phyloP scores from a whole-genome alignment of 306 rosid species.

The Hippophae rhamnoides region DNA sequence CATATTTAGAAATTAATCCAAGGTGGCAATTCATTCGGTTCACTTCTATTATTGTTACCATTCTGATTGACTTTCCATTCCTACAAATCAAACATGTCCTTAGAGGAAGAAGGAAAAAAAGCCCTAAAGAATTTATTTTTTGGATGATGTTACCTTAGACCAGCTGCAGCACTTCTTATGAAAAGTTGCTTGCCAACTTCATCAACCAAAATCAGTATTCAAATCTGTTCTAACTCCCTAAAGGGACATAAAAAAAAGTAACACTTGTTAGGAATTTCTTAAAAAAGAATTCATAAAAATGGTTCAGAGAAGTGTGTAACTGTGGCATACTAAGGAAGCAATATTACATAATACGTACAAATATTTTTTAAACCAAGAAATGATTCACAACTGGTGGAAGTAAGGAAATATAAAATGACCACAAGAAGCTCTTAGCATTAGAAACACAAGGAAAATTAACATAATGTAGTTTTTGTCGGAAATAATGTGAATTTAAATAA shows the following conservation, averaged over 20 bases:
- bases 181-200: conserved; percentile 85
- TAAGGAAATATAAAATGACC: no score
- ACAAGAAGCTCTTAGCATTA: no score
- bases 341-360: no score
- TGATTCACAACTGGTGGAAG: no score
- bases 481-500: no score
- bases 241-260: conserved; percentile 12
- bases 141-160: conserved; percentile 41
- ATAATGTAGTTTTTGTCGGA: no score
- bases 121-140: background rate
- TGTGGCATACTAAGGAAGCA: conserved; percentile 1
- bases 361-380: no score
- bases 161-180: conserved; percentile 57
- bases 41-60: no score
- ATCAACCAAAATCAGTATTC: conserved; percentile 49
- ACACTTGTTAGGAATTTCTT: conserved; percentile 2
- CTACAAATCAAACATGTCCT: background rate
- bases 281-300: conserved; percentile 3
- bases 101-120: background rate
- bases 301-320: background rate
- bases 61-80: no score
- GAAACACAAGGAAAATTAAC: no score
- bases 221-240: conserved; percentile 78
- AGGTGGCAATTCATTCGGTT: background rate
- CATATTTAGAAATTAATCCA: background rate